Percentiles rank a stretch among this genome's conserved stretches.
Conservation (phyloP, 768 basidiomycete species). For the Exsudoporus frostii region DNA sequence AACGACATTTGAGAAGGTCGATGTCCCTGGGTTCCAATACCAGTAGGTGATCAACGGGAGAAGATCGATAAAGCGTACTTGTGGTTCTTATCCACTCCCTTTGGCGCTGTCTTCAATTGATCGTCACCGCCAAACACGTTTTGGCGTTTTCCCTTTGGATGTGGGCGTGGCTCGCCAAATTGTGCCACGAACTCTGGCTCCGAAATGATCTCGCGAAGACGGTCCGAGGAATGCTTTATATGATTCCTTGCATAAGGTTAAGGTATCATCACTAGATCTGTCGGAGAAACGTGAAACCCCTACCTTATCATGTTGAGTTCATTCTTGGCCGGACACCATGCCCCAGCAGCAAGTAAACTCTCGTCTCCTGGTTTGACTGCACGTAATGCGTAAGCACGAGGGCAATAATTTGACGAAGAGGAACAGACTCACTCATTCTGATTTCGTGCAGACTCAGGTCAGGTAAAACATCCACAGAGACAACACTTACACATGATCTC, state of each 20-base stretch:
- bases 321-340: conserved; percentile 76
- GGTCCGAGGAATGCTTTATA: conserved; percentile 56
- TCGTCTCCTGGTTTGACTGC: conserved; percentile 64
- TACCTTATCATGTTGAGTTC: conserved; percentile 77
- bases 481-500: conserved; percentile 23
- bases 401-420: background rate
- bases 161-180: conserved; percentile 70
- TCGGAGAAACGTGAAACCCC: background rate
- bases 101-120: conserved; percentile 87
- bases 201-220: conserved; percentile 66
- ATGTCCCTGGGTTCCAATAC: conserved; percentile 60
- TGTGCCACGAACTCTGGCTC: conserved; percentile 65
- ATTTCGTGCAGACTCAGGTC: background rate
- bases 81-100: conserved; percentile 83
- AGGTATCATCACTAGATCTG: background rate
- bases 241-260: conserved; percentile 44
- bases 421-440: conserved; percentile 21
- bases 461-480: background rate
- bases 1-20: conserved; percentile 83
- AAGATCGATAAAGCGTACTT: conserved; percentile 40
- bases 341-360: conserved; percentile 74
- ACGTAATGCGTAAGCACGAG: conserved; percentile 6
- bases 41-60: background rate
- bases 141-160: conserved; percentile 57
- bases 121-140: conserved; percentile 88